These are phyloP conservation scores for Sclerotinia borealis DNA, from an alignment of 2,329 filamentous ascomycete species.

Conservation along the genomic window DNA sequence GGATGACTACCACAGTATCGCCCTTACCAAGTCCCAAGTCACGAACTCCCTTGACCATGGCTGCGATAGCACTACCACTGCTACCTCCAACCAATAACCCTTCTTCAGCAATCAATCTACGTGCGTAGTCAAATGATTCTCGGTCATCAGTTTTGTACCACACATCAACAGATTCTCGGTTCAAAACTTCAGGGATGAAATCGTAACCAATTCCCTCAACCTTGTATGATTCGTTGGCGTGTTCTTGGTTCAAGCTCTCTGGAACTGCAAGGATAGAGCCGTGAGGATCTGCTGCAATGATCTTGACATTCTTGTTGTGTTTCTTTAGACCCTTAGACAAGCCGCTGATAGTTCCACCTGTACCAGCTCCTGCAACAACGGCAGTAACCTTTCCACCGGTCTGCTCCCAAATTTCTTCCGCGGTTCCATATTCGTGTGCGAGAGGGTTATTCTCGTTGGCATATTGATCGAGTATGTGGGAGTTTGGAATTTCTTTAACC, in stretches of 20 bases:
- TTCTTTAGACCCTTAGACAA: conserved; percentile 79
- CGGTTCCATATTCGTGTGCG: conserved; percentile 90
- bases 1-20: conserved; percentile 82
- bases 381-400: conserved; percentile 76
- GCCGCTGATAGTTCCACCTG: conserved; percentile 91
- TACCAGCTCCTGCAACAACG: conserved; percentile 86
- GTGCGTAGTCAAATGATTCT: conserved; percentile 85
- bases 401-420: conserved; percentile 93
- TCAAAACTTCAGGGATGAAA: conserved; percentile 91
- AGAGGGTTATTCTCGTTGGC: conserved; percentile 84
- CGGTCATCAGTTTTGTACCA: conserved; percentile 98
- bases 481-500: conserved; percentile 93
- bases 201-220: conserved; percentile 99
- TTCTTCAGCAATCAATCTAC: conserved; percentile 87
- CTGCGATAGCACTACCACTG: conserved; percentile 86
- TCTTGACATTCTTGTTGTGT: conserved; percentile 77
- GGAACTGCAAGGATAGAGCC: conserved; percentile 88
- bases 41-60: conserved; percentile 68
- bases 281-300: conserved; percentile 86
- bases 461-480: conserved; percentile 96
- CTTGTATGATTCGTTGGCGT: conserved; percentile 83
- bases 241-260: conserved; percentile 69
- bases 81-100: conserved; percentile 89
- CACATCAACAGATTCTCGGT: conserved; percentile 72
- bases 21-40: conserved; percentile 73